phyloP scores from a whole-genome alignment of 2,329 filamentous ascomycete genomes.

The Microsporum canis region DNA sequence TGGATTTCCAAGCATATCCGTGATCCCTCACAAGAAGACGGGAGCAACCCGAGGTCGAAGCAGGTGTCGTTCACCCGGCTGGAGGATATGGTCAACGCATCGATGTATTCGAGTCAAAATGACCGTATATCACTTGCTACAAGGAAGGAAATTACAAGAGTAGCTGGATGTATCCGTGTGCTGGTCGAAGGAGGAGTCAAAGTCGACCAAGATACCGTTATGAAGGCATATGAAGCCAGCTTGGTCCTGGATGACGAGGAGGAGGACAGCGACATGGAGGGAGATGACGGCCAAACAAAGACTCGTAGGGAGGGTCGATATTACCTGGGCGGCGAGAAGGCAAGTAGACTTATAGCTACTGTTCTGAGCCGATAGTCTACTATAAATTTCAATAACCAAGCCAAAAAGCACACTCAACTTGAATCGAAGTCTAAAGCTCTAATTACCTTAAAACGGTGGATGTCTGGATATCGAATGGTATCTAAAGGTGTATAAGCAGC shows the following conservation, averaged over 20 bases:
- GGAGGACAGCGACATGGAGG: conserved; percentile 27
- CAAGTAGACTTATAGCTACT: conserved; percentile 26
- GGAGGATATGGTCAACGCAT: conserved; percentile 74
- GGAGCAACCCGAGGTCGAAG: not conserved
- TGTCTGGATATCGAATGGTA: not conserved
- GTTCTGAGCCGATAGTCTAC: conserved; percentile 7
- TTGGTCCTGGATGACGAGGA: conserved; percentile 51
- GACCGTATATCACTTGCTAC: conserved; percentile 67
- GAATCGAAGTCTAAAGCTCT: not conserved
- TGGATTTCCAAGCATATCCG: conserved; percentile 78
- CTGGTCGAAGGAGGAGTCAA: conserved; percentile 70
- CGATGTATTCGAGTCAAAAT: conserved; percentile 91
- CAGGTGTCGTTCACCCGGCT: conserved; percentile 61
- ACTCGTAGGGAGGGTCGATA: conserved; percentile 28
- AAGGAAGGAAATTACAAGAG: conserved; percentile 74
- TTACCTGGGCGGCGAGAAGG: conserved; percentile 33
- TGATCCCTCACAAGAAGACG: conserved; percentile 22
- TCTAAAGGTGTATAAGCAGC: not conserved
- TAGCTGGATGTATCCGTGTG: conserved; percentile 69
- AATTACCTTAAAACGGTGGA: not conserved
- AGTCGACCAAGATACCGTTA: conserved; percentile 84
- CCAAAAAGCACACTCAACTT: not conserved
- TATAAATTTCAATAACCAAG: not conserved
- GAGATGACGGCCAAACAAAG: conserved; percentile 23
- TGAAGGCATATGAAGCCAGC: conserved; percentile 68